Percentiles rank a stretch among this genome's conserved stretches.
These are phyloP conservation scores for Pyricularia pennisetigena DNA, from an alignment of 2,329 filamentous ascomycete genomes.

Conservation along the genomic window DNA sequence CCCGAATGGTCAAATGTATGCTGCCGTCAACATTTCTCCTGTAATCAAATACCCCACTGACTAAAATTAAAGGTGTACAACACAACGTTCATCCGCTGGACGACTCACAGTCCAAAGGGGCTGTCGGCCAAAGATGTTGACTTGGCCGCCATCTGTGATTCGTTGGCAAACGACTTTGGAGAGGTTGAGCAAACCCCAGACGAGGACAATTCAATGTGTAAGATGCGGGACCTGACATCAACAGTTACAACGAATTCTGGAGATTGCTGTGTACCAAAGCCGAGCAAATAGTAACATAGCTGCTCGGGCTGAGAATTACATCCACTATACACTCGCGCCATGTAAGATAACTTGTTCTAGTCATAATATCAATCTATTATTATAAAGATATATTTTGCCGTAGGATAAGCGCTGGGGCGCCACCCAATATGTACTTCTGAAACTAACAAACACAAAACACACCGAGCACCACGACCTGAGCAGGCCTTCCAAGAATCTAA, in stretches of 20 bases:
- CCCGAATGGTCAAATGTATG: constrained; percentile 68
- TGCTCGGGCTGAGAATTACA: neutral
- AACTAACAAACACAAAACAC: neutral
- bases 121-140: constrained; percentile 54
- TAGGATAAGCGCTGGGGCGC: neutral
- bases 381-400: neutral
- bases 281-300: neutral
- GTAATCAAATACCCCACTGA: neutral
- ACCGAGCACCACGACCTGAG: neutral
- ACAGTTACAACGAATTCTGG: constrained; percentile 33
- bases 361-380: neutral
- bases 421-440: neutral
- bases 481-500: neutral
- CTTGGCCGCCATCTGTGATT: constrained; percentile 54
- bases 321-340: neutral
- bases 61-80: constrained; percentile 49
- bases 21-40: neutral
- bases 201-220: constrained; percentile 17
- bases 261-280: constrained; percentile 44
- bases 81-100: constrained; percentile 62
- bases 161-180: constrained; percentile 44
- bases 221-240: constrained; percentile 34
- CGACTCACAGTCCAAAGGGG: constrained; percentile 57
- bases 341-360: neutral
- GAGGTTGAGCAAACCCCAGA: constrained; percentile 28